These are phyloP conservation scores for Colletotrichum karsti DNA, from an alignment of 2,329 filamentous ascomycete genomes.

Conservation along the genomic window DNA sequence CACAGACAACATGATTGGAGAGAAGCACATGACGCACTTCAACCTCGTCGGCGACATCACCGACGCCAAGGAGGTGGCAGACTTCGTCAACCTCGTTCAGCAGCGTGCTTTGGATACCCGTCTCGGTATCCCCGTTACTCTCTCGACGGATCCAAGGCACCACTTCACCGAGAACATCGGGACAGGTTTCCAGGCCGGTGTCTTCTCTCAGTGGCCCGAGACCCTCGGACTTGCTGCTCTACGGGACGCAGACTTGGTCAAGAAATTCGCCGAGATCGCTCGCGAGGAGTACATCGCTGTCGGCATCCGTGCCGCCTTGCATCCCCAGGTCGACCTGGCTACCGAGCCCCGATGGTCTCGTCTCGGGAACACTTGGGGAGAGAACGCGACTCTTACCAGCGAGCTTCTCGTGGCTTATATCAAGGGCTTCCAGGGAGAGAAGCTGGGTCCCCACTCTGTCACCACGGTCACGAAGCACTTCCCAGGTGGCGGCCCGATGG, in stretches of 20 bases:
- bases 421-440: slow-evolving; percentile 54
- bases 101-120: slow-evolving; percentile 50
- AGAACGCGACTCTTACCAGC: slow-evolving; percentile 52
- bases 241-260: slow-evolving; percentile 50
- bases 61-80: slow-evolving; percentile 42
- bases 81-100: slow-evolving; percentile 53
- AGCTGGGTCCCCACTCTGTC: slow-evolving; percentile 52
- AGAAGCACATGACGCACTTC: slow-evolving; percentile 52
- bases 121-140: slow-evolving; percentile 56
- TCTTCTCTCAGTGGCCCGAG: slow-evolving; percentile 61
- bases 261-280: slow-evolving; percentile 56
- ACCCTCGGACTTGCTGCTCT: slow-evolving; percentile 58
- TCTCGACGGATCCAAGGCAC: slow-evolving; percentile 57
- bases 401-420: slow-evolving; percentile 52
- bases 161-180: slow-evolving; percentile 52
- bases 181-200: slow-evolving; percentile 50
- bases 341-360: slow-evolving; percentile 62
- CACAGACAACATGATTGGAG: slow-evolving; percentile 42
- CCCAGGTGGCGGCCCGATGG: slow-evolving; percentile 57
- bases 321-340: slow-evolving; percentile 59
- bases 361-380: slow-evolving; percentile 54
- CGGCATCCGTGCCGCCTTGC: slow-evolving; percentile 54
- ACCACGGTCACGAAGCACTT: slow-evolving; percentile 63
- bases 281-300: slow-evolving; percentile 54
- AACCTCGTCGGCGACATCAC: slow-evolving; percentile 53